Evolutionary conservation across 768 basidiomycete genomes (phyloP).

Genomic region (Rhodosporidiobolus odoratus): DNA sequence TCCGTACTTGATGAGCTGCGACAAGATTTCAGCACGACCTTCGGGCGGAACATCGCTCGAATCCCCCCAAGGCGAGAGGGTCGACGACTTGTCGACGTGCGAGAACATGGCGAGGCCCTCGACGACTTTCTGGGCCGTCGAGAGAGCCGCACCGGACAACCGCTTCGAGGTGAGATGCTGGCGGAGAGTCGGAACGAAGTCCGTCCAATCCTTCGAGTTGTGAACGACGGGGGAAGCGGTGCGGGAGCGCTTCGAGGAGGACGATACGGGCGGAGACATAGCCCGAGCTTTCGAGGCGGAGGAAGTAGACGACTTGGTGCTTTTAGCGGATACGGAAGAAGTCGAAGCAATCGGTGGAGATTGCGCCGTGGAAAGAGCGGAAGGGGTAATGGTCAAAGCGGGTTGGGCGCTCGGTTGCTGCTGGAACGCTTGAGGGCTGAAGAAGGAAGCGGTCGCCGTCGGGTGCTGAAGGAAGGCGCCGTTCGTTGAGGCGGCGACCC

Average conservation of each 20-base stretch:
- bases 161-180: not conserved
- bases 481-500: not conserved
- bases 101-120: conserved; percentile 1
- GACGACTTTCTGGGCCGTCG: conserved; percentile 21
- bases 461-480: not conserved
- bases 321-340: not conserved
- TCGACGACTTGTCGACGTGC: not conserved
- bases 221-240: not conserved
- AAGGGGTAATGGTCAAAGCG: not conserved
- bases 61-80: conserved; percentile 19
- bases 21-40: conserved; percentile 18
- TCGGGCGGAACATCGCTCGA: conserved; percentile 30
- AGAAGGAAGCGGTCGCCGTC: not conserved
- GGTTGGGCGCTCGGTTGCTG: not conserved
- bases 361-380: not conserved
- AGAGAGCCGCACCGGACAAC: not conserved
- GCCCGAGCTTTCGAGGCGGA: not conserved
- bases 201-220: conserved; percentile 1
- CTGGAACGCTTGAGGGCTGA: conserved; percentile 3
- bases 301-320: not conserved
- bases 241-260: not conserved
- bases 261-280: not conserved
- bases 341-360: not conserved
- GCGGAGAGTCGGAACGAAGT: not conserved
- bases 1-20: not conserved